These are phyloP conservation scores for Asterochloris sp. DNA, from an alignment of 139 green algal species.

Conservation along the genomic window DNA sequence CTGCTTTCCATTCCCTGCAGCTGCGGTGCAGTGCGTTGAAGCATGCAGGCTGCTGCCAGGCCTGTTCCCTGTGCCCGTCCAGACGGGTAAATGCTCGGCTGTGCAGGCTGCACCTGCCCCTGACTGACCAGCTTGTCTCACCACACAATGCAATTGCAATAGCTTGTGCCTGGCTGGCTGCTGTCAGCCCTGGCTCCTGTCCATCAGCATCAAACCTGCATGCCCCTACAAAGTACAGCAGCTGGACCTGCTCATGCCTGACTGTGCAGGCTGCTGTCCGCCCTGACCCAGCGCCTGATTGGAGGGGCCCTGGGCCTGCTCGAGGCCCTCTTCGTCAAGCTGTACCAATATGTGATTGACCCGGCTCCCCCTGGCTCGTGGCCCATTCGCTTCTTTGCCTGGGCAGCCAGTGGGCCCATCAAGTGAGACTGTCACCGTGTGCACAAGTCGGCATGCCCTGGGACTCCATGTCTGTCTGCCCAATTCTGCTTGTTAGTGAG, in stretches of 20 bases:
- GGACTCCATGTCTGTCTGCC: background rate
- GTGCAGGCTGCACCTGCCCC: too few species aligned
- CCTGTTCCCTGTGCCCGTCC: too few species aligned
- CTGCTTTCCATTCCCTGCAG: too few species aligned
- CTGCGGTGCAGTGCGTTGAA: too few species aligned
- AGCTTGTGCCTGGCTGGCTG: background rate
- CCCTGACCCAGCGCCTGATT: conserved; percentile 49
- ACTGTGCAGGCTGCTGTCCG: conserved; percentile 20
- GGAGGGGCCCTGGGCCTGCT: conserved; percentile 58
- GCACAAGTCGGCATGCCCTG: background rate
- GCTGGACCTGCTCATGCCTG: background rate
- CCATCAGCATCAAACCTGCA: too few species aligned
- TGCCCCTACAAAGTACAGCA: too few species aligned
- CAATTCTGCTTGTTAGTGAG: too few species aligned
- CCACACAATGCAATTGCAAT: too few species aligned
- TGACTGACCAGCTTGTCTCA: too few species aligned
- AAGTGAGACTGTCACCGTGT: conserved; percentile 8
- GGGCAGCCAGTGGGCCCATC: conserved; percentile 48
- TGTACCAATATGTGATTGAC: conserved; percentile 84
- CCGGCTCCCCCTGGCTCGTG: conserved; percentile 57
- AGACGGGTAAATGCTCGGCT: too few species aligned
- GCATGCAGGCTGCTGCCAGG: too few species aligned
- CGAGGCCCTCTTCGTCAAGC: conserved; percentile 60
- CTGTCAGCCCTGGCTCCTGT: background rate
- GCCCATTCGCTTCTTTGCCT: conserved; percentile 54